A percentile compares a stretch with the other conserved stretches of the same genome.
Conservation (phyloP, 78 protist species). For the Dictyostelium capitatum region DNA sequence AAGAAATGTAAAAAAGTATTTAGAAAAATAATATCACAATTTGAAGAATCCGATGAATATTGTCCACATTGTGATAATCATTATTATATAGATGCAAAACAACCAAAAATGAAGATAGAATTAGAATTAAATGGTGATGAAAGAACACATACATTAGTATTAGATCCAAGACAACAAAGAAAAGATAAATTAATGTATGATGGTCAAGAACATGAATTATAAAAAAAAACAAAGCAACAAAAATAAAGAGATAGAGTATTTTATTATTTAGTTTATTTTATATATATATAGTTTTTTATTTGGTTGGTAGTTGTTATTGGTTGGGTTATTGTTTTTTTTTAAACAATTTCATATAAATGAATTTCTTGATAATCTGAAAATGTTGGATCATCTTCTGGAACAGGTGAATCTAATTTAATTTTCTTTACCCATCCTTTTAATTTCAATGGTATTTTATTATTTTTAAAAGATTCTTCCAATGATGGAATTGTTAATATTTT, state of each 20-base stretch:
- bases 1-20: constrained; percentile 94
- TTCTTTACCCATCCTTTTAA: constrained; percentile 72
- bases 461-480: constrained; percentile 63
- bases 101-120: constrained; percentile 32
- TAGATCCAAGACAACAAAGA: constrained; percentile 22
- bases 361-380: constrained; percentile 31
- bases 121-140: constrained; percentile 32
- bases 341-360: constrained; percentile 25
- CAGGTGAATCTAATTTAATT: constrained; percentile 1
- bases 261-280: neutral
- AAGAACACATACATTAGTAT: neutral
- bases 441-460: constrained; percentile 57
- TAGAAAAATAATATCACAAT: constrained; percentile 76
- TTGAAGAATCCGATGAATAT: constrained; percentile 90
- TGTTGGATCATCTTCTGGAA: constrained; percentile 40
- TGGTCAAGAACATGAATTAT: constrained; percentile 30
- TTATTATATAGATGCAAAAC: constrained; percentile 53
- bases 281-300: neutral
- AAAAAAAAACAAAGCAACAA: neutral
- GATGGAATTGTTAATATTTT: constrained; percentile 62
- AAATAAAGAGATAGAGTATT: neutral
- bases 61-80: constrained; percentile 94
- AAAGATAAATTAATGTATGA: neutral
- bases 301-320: neutral
- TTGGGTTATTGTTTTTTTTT: neutral